phyloP scores from a whole-genome alignment of 352 stramenopile species.

The Pythium scleroteichum region DNA sequence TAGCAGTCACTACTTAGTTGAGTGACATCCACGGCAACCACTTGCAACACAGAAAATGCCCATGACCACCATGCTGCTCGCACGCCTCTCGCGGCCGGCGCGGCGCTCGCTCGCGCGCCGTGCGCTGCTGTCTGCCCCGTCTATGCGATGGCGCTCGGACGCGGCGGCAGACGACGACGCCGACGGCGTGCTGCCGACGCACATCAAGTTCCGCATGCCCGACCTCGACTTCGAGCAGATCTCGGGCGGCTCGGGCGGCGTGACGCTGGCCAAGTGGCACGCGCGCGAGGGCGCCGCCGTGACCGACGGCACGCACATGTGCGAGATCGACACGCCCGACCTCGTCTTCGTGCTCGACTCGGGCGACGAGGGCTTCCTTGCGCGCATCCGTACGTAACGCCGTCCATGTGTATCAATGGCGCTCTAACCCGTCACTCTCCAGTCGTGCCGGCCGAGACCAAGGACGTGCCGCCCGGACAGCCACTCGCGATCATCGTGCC shows the following conservation, averaged over 20 bases:
- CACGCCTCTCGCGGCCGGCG: not conserved
- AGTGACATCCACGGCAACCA: conserved; percentile 3
- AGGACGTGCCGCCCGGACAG: conserved; percentile 62
- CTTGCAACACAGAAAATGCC: not conserved
- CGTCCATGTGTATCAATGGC: not conserved
- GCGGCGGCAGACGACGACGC: not conserved
- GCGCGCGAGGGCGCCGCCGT: conserved; percentile 61
- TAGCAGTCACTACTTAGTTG: not conserved
- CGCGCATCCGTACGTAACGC: conserved; percentile 57
- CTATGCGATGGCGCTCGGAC: not conserved
- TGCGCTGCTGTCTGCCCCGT: not conserved
- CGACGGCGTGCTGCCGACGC: conserved; percentile 50
- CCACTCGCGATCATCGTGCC: conserved; percentile 79
- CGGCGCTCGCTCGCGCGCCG: not conserved
- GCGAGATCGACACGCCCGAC: conserved; percentile 88
- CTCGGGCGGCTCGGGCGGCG: conserved; percentile 45
- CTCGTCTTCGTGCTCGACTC: conserved; percentile 78
- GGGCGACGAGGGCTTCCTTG: conserved; percentile 79
- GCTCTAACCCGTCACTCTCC: not conserved
- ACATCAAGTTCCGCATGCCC: conserved; percentile 89
- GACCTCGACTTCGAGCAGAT: conserved; percentile 86
- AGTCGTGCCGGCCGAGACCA: conserved; percentile 67
- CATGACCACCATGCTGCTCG: conserved; percentile 4
- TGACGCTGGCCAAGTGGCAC: conserved; percentile 81
- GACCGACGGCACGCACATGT: conserved; percentile 72